Conservation (phyloP, 306 rosid genomes). For the Lablab purpureus region DNA sequence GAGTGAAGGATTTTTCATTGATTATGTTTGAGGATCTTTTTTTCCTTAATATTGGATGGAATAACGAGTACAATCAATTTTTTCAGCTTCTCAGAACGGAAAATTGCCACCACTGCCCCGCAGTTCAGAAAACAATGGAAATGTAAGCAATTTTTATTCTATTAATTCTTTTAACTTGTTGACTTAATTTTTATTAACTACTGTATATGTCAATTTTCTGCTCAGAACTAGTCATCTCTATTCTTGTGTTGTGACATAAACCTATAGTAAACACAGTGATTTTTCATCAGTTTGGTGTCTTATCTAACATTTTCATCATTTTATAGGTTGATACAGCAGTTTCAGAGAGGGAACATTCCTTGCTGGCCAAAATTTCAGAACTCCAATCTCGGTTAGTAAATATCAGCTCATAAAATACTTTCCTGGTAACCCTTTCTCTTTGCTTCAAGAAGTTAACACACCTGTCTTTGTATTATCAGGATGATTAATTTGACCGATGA, state of each 20-base stretch:
- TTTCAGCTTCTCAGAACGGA: slow-evolving; percentile 85
- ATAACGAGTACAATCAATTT: slow-evolving; percentile 42
- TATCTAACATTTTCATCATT: slow-evolving; percentile 29
- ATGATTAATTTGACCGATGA: slow-evolving; percentile 78
- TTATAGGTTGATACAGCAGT: slow-evolving; percentile 69
- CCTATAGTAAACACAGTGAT: background rate
- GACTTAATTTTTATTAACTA: slow-evolving; percentile 30
- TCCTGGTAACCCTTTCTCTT: slow-evolving; percentile 23
- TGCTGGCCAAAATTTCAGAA: slow-evolving; percentile 78
- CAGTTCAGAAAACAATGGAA: slow-evolving; percentile 86
- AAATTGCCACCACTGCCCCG: slow-evolving; percentile 88
- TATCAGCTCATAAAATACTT: slow-evolving; percentile 29
- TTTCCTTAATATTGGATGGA: slow-evolving; percentile 25
- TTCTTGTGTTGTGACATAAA: slow-evolving; percentile 17
- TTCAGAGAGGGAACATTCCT: slow-evolving; percentile 80
- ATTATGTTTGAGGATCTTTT: slow-evolving; percentile 22
- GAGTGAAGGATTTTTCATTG: slow-evolving; percentile 55
- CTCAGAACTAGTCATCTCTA: slow-evolving; percentile 6
- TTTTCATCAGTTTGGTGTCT: slow-evolving; percentile 24
- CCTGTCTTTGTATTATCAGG: slow-evolving; percentile 59
- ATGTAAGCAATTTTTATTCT: slow-evolving; percentile 59
- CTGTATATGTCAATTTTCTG: background rate
- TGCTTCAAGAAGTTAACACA: slow-evolving; percentile 33
- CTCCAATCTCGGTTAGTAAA: slow-evolving; percentile 79
- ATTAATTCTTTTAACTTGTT: slow-evolving; percentile 24